A percentile compares a stretch with the other conserved stretches of the same genome.
Conservation (phyloP, 306 rosid genomes). For the Carpinus fangiana region DNA sequence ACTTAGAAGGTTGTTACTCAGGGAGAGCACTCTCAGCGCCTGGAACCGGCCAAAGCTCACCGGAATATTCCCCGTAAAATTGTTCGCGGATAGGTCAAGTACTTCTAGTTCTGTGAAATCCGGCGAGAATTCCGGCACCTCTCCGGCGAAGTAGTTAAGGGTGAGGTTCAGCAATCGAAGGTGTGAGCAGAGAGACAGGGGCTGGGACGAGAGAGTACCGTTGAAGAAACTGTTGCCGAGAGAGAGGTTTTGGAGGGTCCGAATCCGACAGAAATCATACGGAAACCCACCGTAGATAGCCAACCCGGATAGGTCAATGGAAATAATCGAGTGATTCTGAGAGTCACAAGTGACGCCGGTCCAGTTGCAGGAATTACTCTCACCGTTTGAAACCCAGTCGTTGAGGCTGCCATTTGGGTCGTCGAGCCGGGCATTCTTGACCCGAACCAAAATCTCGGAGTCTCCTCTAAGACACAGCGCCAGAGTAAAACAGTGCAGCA, state of each 20-base stretch:
- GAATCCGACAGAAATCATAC: constrained; percentile 61
- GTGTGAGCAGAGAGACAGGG: constrained; percentile 56
- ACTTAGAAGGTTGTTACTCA: constrained; percentile 46
- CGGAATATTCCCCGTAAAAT: constrained; percentile 71
- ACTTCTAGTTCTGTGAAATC: constrained; percentile 33
- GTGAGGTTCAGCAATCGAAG: constrained; percentile 58
- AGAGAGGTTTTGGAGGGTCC: constrained; percentile 53
- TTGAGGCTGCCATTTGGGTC: constrained; percentile 53
- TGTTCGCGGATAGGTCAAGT: constrained; percentile 59
- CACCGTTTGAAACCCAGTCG: constrained; percentile 42
- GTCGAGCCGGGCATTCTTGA: constrained; percentile 49
- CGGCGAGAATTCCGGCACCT: constrained; percentile 55
- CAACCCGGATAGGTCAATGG: constrained; percentile 45
- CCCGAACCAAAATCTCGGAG: constrained; percentile 48
- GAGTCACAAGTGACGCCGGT: constrained; percentile 63
- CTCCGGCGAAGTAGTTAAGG: constrained; percentile 48
- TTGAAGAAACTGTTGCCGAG: constrained; percentile 35
- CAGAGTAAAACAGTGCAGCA: constrained; percentile 1
- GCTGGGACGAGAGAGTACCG: constrained; percentile 39
- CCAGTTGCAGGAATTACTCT: constrained; percentile 60
- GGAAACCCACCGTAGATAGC: constrained; percentile 60
- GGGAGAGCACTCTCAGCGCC: constrained; percentile 32
- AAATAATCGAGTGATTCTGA: constrained; percentile 30
- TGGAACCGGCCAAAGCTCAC: constrained; percentile 52
- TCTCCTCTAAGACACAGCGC: constrained; percentile 35